Base-by-base conservation (phyloP, 495 filamentous ascomycete species). In the Collariella sp. region DNA sequence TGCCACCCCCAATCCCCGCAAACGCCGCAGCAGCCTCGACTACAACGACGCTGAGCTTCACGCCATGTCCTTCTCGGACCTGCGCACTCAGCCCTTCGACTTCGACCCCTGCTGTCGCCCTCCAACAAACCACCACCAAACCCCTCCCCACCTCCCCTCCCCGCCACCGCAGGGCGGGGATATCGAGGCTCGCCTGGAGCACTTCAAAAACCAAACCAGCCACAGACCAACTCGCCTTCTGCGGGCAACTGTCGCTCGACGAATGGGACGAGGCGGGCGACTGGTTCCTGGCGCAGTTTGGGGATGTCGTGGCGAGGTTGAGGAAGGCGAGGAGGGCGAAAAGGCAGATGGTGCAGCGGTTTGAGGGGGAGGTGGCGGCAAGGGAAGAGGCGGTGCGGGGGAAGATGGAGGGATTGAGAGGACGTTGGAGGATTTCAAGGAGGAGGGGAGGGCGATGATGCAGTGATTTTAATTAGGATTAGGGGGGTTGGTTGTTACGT, bases 261-360 rank as follows among this genome's bases (percentile, higher is more conserved):
- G 84, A 91, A 64, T 93, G 89, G 85, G 89, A 96, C 64, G 76
- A 85, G 44, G 81, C 84, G 13, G 89, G 89, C 7, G 88, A 96
- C 56, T 83, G 86, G 74, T 80, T 96, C 38, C 70, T 91, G 13
- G 80, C 82, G 3, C 78, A 77, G 55, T 91, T 93, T 60, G 72
- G 72, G 6, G 72, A 76, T 7, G 65, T 90, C 16, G 72, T 90
- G 56, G 63, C 71, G 16, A 76, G 80, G 58, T 77, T 91, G 62
- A 86, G 79, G 54, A 72, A 80, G 0, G 73, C 83, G 26, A 73
- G 89, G 42, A 75, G 76, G 52, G 74, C 76, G 18, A 88, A 88
- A 63, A 77, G 91, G 35, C 74, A 76, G 46, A 69, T 85, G 7
- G 79, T 83, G 7, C 69, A 70, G 31, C 68, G 76, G 29, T 93